These are phyloP conservation scores for Hypoxylon sp. DNA, from an alignment of 2,329 filamentous ascomycete genomes.

Conservation along the genomic window DNA sequence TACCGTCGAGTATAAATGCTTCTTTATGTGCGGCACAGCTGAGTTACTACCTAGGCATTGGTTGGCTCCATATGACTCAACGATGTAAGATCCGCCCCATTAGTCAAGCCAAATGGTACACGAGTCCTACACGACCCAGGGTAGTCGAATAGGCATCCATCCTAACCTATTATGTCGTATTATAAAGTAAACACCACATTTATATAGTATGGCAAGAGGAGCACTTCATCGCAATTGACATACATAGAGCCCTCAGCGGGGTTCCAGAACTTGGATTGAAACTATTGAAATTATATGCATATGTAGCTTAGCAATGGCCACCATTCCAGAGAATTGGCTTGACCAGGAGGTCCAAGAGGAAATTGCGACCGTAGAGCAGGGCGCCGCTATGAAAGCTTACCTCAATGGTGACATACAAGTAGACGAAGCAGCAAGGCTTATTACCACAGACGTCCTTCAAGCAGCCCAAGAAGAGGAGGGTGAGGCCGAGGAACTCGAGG, in stretches of 20 bases:
- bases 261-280: background rate
- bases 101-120: slow-evolving; percentile 10
- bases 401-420: slow-evolving; percentile 9
- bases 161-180: background rate
- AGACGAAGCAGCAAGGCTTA: slow-evolving; percentile 11
- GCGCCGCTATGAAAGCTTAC: slow-evolving; percentile 9
- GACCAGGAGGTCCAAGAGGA: slow-evolving; percentile 16
- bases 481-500: background rate
- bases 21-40: background rate
- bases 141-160: background rate
- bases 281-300: background rate
- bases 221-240: background rate
- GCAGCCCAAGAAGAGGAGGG: slow-evolving; percentile 7
- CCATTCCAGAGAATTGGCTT: slow-evolving; percentile 16
- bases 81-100: background rate
- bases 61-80: background rate
- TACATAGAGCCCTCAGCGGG: too few relatives aligned
- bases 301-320: background rate
- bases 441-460: slow-evolving; percentile 8
- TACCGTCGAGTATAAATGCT: background rate
- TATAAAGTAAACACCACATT: background rate
- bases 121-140: background rate
- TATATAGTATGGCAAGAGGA: background rate
- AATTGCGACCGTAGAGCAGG: slow-evolving; percentile 9
- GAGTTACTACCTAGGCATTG: background rate